Conservation (phyloP, 306 rosid species). For the apple (Malus domestica) region DNA sequence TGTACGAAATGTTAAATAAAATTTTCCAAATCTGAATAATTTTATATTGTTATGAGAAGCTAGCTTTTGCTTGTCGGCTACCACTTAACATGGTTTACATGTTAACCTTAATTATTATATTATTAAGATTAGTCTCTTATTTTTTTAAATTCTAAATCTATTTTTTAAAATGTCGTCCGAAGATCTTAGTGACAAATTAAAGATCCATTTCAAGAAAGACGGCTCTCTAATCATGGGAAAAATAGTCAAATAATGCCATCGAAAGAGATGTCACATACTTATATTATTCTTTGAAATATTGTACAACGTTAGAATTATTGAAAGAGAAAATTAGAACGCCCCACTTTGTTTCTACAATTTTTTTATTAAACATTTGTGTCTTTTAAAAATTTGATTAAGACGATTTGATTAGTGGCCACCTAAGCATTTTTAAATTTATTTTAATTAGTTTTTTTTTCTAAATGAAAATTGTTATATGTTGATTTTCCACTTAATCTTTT, state of each 20-base stretch:
- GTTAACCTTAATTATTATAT: not conserved
- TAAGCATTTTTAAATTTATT: too few relatives aligned
- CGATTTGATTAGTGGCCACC: too few relatives aligned
- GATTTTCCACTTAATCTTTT: too few relatives aligned
- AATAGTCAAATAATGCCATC: not conserved
- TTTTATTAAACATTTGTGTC: too few relatives aligned
- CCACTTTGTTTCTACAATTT: too few relatives aligned
- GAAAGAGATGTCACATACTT: not conserved
- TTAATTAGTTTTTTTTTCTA: too few relatives aligned
- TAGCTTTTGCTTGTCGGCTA: not conserved
- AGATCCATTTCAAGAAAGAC: not conserved
- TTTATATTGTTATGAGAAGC: not conserved
- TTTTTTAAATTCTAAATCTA: not conserved
- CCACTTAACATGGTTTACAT: not conserved
- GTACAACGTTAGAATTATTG: too few relatives aligned
- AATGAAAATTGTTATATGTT: too few relatives aligned
- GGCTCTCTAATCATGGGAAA: not conserved
- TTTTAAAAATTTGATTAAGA: too few relatives aligned
- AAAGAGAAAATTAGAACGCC: too few relatives aligned
- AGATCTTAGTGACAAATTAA: not conserved
- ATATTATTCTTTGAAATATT: not conserved
- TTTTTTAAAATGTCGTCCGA: not conserved
- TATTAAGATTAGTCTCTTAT: not conserved
- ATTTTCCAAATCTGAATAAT: not conserved
- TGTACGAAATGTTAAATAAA: too few relatives aligned